These are phyloP conservation scores for Abrus precatorius DNA, from an alignment of 306 rosid genomes.

Conservation along the genomic window DNA sequence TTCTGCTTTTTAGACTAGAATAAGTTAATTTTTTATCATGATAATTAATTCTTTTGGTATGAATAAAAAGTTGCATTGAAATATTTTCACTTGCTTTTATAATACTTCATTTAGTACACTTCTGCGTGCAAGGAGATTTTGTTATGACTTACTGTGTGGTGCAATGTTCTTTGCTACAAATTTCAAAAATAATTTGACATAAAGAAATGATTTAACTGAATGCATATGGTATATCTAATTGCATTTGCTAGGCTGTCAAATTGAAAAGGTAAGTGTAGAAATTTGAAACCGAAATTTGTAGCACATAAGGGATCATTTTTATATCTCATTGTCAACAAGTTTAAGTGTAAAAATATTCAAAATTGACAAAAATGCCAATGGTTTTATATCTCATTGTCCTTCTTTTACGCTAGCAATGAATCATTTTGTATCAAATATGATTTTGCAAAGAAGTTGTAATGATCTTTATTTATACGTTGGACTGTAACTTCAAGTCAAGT, in stretches of 20 bases:
- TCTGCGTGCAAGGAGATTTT: not conserved
- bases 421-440: not conserved
- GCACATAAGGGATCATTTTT: not conserved
- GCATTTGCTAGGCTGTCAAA: slow-evolving; percentile 5
- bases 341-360: not conserved
- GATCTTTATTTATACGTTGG: slow-evolving; percentile 8
- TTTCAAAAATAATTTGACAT: not conserved
- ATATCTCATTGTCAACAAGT: slow-evolving; percentile 3
- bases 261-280: slow-evolving; percentile 7
- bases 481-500: not conserved
- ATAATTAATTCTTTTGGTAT: slow-evolving; percentile 25
- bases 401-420: not conserved
- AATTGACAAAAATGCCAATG: slow-evolving; percentile 12
- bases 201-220: not conserved
- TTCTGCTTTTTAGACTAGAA: slow-evolving; percentile 2
- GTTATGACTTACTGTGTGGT: not conserved
- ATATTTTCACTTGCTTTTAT: not conserved
- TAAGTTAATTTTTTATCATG: not conserved
- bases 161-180: not conserved
- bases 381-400: too few species aligned
- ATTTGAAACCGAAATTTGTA: slow-evolving; percentile 15
- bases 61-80: not conserved
- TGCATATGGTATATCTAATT: slow-evolving; percentile 35
- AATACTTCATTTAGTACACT: not conserved
- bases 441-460: not conserved